These are phyloP conservation scores for Neoscytalidium dimidiatum DNA, from an alignment of 2,329 filamentous ascomycete genomes.

Conservation along the genomic window DNA sequence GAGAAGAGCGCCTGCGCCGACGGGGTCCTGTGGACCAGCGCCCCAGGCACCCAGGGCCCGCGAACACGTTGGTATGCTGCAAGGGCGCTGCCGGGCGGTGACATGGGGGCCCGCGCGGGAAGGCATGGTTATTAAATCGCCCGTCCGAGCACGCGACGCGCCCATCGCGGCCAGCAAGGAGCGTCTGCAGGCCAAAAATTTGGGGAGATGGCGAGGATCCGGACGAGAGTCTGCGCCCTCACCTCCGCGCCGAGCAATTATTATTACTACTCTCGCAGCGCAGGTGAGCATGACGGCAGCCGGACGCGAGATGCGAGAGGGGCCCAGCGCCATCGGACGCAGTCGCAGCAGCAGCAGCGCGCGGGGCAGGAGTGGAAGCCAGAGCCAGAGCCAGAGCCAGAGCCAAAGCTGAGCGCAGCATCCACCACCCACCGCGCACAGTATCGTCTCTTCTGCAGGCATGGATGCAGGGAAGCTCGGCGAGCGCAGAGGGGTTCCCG, in stretches of 20 bases:
- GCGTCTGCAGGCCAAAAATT: slow-evolving; percentile 1
- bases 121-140: neutral
- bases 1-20: slow-evolving; percentile 1
- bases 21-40: too few species aligned
- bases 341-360: neutral
- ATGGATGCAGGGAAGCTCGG: neutral
- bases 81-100: slow-evolving; percentile 10
- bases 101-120: neutral
- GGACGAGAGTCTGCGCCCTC: slow-evolving; percentile 1
- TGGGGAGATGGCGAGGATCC: slow-evolving; percentile 1
- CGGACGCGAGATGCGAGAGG: neutral
- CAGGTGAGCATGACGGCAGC: neutral
- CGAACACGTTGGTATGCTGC: neutral
- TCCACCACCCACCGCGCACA: neutral
- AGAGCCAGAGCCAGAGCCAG: neutral
- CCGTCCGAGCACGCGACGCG: neutral
- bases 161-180: neutral
- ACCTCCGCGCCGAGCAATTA: neutral
- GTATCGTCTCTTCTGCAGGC: neutral
- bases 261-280: neutral
- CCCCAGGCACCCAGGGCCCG: too few species aligned
- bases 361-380: neutral
- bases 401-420: neutral
- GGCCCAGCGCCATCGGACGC: too few species aligned
- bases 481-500: neutral